Percentiles rank a stretch among this genome's conserved stretches.
phyloP scores from a whole-genome alignment of 768 basidiomycete species.

The Pilatotrama ljubarskyi region DNA sequence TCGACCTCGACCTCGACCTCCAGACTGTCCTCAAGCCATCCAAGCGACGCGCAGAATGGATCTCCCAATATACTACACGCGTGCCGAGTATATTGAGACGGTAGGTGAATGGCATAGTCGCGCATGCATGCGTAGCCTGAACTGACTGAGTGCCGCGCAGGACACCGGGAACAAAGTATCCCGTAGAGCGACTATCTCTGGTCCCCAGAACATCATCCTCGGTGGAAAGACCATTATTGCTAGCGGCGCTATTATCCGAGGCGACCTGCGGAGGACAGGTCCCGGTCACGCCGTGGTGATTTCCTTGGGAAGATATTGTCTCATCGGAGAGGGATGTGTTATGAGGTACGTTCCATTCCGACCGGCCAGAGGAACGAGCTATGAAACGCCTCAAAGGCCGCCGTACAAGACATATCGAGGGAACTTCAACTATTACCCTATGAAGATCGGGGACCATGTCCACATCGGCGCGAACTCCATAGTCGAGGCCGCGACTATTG shows the following conservation, averaged over 20 bases:
- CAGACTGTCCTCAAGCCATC: too few species aligned
- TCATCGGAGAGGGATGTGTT: constrained; percentile 86
- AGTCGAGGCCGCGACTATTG: constrained; percentile 93
- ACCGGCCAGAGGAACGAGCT: background rate
- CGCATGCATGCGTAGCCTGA: background rate
- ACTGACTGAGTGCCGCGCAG: constrained; percentile 40
- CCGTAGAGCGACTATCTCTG: constrained; percentile 85
- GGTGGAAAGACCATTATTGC: constrained; percentile 97
- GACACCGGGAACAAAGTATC: constrained; percentile 98
- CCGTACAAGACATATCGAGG: constrained; percentile 90
- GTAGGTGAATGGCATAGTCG: constrained; percentile 37
- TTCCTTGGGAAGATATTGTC: constrained; percentile 89
- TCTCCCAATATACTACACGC: constrained; percentile 74
- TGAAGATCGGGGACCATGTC: constrained; percentile 95
- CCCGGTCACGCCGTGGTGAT: constrained; percentile 94
- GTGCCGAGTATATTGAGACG: constrained; percentile 87
- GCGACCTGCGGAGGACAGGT: constrained; percentile 86
- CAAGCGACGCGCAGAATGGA: constrained; percentile 64
- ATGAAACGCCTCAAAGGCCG: constrained; percentile 46
- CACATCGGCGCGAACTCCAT: constrained; percentile 88
- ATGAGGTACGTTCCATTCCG: constrained; percentile 57
- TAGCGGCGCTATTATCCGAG: constrained; percentile 85
- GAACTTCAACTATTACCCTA: constrained; percentile 95
- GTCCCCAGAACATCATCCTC: constrained; percentile 95
- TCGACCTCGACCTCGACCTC: constrained; percentile 5